A percentile compares a stretch with the other conserved stretches of the same genome.
These are phyloP conservation scores for Trifolium fragiferum DNA, from an alignment of 306 rosid species.

Conservation along the genomic window DNA sequence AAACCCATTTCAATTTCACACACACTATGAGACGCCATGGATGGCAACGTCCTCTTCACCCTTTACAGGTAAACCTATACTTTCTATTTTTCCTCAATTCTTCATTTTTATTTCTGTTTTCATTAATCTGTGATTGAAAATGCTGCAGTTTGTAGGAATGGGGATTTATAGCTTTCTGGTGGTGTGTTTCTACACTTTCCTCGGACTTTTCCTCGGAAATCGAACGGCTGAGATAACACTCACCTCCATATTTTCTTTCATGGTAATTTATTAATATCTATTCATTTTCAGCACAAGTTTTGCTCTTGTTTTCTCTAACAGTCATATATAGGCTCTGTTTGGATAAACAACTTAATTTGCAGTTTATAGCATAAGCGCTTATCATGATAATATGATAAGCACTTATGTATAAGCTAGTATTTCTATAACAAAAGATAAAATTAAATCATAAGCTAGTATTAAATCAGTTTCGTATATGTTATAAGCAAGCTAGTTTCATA, in stretches of 20 bases:
- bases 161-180: conserved; percentile 69
- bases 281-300: conserved; percentile 3
- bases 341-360: no score
- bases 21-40: conserved; percentile 85
- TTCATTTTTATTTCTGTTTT: not conserved
- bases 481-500: no score
- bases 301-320: not conserved
- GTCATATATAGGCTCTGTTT: not conserved
- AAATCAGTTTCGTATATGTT: no score
- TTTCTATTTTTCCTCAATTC: not conserved
- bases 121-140: not conserved
- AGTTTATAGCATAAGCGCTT: no score
- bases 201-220: conserved; percentile 81
- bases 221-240: conserved; percentile 66
- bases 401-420: no score
- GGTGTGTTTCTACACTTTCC: conserved; percentile 73
- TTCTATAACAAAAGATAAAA: no score
- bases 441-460: no score
- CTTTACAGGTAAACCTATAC: conserved; percentile 68
- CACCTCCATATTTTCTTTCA: conserved; percentile 57
- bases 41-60: conserved; percentile 91
- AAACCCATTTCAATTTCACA: conserved; percentile 4
- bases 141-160: conserved; percentile 75
- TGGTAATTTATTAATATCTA: conserved; percentile 47
- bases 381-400: no score